phyloP scores from a whole-genome alignment of 306 rosid species.

The Erythrophleum fordii region DNA sequence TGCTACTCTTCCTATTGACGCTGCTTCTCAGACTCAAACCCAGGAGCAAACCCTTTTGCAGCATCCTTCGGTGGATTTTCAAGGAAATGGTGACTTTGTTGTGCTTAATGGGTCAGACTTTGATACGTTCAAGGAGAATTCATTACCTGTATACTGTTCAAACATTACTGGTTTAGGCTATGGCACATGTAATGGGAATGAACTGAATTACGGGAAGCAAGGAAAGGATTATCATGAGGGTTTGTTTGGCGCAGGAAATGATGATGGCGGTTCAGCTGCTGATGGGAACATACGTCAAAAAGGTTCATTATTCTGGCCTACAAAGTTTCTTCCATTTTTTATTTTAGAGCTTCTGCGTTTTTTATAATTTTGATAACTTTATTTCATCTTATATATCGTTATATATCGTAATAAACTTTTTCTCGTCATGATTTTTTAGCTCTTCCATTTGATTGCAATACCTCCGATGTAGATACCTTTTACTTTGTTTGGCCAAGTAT shows the following conservation, averaged over 20 bases:
- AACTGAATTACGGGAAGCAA: conserved; percentile 10
- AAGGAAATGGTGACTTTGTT: conserved; percentile 36
- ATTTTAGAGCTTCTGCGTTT: conserved; percentile 5
- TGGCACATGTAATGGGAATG: conserved; percentile 8
- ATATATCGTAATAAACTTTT: neutral
- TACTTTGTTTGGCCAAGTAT: neutral
- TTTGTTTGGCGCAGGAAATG: conserved; percentile 30
- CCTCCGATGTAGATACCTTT: neutral
- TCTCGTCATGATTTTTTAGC: neutral
- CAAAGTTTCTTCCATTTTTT: neutral
- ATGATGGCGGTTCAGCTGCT: conserved; percentile 32
- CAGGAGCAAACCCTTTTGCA: conserved; percentile 20
- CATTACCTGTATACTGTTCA: conserved; percentile 33
- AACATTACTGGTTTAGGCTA: conserved; percentile 18
- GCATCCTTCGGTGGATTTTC: conserved; percentile 39
- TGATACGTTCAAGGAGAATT: conserved; percentile 8
- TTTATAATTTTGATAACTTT: neutral
- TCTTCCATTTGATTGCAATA: neutral
- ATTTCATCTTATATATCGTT: neutral
- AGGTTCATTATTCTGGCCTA: conserved; percentile 40
- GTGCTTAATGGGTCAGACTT: conserved; percentile 26
- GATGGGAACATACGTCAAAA: conserved; percentile 36
- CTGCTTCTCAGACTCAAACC: conserved; percentile 27
- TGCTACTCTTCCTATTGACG: conserved; percentile 9
- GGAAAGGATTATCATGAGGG: conserved; percentile 30